Evolutionary conservation across 768 basidiomycete species (phyloP).

Genomic region (Rubroboletus pulcherrimus): DNA sequence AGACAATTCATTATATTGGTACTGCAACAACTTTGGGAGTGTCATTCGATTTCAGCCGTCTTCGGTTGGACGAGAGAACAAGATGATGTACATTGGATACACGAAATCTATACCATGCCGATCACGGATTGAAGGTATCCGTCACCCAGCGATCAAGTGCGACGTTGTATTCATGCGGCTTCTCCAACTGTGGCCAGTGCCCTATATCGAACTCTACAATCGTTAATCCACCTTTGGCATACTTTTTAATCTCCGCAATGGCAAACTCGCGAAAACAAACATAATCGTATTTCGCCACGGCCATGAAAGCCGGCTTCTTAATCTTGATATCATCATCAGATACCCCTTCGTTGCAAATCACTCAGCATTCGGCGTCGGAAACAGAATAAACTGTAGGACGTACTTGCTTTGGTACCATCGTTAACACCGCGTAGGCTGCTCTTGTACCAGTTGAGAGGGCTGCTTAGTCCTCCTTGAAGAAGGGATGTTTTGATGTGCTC

Average conservation of each 20-base stretch:
- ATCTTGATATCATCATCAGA: conserved; percentile 27
- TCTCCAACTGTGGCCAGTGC: conserved; percentile 38
- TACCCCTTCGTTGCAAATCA: conserved; percentile 12
- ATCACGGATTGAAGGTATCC: conserved; percentile 16
- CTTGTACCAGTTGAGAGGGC: conserved; percentile 39
- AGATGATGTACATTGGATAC: background rate
- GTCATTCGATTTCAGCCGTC: background rate
- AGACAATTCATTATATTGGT: conserved; percentile 11
- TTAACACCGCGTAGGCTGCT: conserved; percentile 28
- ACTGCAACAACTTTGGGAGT: background rate
- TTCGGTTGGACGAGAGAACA: background rate
- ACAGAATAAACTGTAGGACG: background rate
- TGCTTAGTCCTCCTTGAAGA: conserved; percentile 29
- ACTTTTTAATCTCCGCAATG: conserved; percentile 22
- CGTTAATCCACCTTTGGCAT: conserved; percentile 27
- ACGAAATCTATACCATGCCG: background rate
- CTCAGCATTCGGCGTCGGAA: background rate
- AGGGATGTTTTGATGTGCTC: conserved; percentile 28
- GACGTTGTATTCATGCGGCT: conserved; percentile 32
- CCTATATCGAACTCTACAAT: conserved; percentile 34
- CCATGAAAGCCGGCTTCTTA: conserved; percentile 38
- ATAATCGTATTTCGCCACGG: conserved; percentile 33
- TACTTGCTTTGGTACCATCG: conserved; percentile 28
- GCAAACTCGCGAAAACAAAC: conserved; percentile 29
- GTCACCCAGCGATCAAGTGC: conserved; percentile 34